These are phyloP conservation scores for Mycena crocata DNA, from an alignment of 768 basidiomycete species.

Conservation along the genomic window DNA sequence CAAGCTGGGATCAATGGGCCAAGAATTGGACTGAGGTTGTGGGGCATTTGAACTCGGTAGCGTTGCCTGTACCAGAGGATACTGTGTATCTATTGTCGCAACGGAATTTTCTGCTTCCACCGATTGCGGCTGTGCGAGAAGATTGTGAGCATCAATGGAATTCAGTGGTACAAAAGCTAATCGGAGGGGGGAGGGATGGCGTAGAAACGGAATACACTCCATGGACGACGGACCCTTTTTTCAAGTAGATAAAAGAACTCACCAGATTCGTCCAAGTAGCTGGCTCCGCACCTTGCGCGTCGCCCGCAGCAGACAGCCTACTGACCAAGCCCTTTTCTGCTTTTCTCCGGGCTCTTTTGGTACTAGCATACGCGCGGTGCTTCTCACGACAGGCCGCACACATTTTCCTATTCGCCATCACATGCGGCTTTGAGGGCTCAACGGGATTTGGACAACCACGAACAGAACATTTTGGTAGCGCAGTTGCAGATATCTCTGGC, in stretches of 20 bases:
- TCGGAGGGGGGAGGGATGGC: too few relatives aligned
- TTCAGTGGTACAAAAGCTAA: too few relatives aligned
- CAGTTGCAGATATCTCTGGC: neutral
- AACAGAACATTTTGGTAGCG: slow-evolving; percentile 51
- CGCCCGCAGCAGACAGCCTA: neutral
- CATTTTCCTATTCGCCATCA: slow-evolving; percentile 54
- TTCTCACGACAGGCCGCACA: slow-evolving; percentile 63
- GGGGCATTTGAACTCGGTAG: neutral
- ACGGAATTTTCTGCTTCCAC: neutral
- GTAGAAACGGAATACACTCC: too few relatives aligned
- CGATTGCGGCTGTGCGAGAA: neutral
- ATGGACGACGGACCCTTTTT: too few relatives aligned
- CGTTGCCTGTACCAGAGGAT: slow-evolving; percentile 10
- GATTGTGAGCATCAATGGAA: neutral
- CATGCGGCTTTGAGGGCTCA: slow-evolving; percentile 35
- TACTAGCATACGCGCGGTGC: slow-evolving; percentile 63
- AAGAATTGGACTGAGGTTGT: slow-evolving; percentile 6
- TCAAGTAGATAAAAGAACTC: neutral
- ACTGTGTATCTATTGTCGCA: neutral
- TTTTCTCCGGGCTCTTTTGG: slow-evolving; percentile 63
- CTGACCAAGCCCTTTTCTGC: slow-evolving; percentile 58
- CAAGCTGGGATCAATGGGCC: slow-evolving; percentile 34
- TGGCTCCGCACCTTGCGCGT: neutral
- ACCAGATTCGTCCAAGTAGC: slow-evolving; percentile 3
- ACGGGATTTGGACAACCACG: slow-evolving; percentile 54